A percentile compares a stretch with the other conserved stretches of the same genome.
phyloP scores from a whole-genome alignment of 495 filamentous ascomycete species.

The Entonaema liquescens region DNA sequence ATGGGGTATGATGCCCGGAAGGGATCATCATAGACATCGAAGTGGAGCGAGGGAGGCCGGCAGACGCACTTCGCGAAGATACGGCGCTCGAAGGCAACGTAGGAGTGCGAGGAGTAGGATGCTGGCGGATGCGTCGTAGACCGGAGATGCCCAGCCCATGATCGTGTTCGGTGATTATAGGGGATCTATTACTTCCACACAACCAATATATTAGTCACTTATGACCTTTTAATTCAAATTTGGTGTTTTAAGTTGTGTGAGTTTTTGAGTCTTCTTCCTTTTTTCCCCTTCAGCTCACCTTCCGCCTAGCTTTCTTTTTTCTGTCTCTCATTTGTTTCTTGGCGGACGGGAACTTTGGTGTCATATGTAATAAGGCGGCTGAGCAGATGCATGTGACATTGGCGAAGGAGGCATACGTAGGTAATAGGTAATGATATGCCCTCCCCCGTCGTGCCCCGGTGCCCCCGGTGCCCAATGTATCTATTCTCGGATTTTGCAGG shows the following conservation, averaged over 20 bases:
- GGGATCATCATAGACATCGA: constrained; percentile 67
- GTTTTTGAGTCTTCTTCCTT: constrained; percentile 14
- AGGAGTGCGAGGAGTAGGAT: constrained; percentile 67
- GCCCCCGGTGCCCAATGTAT: constrained; percentile 14
- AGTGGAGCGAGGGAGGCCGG: constrained; percentile 66
- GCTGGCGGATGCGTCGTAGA: constrained; percentile 90
- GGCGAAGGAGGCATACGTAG: constrained; percentile 23
- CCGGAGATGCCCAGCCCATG: constrained; percentile 73
- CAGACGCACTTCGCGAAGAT: constrained; percentile 69
- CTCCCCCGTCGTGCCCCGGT: constrained; percentile 13
- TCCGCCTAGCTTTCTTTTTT: constrained; percentile 1
- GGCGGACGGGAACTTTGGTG: constrained; percentile 3
- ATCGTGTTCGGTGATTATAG: constrained; percentile 66
- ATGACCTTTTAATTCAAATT: constrained; percentile 9
- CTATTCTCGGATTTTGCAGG: constrained; percentile 19
- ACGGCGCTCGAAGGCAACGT: constrained; percentile 66
- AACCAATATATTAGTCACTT: constrained; percentile 38
- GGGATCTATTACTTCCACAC: constrained; percentile 50
- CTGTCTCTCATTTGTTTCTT: not conserved
- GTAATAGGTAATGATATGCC: constrained; percentile 22
- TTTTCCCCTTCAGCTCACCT: constrained; percentile 7
- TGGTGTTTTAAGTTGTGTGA: constrained; percentile 13
- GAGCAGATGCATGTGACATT: constrained; percentile 34
- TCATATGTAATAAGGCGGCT: constrained; percentile 32
- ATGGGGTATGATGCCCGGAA: constrained; percentile 48